These are phyloP conservation scores for Cucumis hystrix DNA, from an alignment of 306 rosid species.

Conservation along the genomic window DNA sequence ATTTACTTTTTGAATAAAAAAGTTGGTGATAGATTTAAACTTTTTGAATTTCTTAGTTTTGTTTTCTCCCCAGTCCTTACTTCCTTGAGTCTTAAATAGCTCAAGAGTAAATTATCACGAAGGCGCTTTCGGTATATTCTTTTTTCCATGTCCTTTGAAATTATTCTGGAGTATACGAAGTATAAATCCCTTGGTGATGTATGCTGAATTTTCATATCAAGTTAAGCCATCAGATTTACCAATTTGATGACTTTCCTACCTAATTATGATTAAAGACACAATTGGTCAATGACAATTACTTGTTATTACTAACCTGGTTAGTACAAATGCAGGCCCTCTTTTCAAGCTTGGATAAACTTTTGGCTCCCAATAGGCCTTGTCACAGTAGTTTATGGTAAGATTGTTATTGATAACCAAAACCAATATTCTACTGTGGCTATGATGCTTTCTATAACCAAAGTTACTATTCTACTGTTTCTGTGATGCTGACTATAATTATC, in stretches of 20 bases:
- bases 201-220: background rate
- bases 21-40: background rate
- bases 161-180: background rate
- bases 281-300: background rate
- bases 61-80: background rate
- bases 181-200: background rate
- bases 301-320: background rate
- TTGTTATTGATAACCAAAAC: background rate
- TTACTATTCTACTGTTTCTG: background rate
- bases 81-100: background rate
- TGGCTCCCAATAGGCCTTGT: slow-evolving; percentile 76
- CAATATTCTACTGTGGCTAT: background rate
- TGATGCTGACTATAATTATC: background rate
- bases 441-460: background rate
- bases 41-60: background rate
- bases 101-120: background rate
- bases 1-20: background rate
- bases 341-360: slow-evolving; percentile 71
- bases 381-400: slow-evolving; percentile 88
- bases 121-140: background rate
- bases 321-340: slow-evolving; percentile 50
- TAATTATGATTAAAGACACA: background rate
- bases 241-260: background rate
- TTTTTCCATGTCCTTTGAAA: background rate
- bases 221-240: background rate